Evolutionary conservation across 2,329 filamentous ascomycete genomes (phyloP), one percentile per base, ranked within the genome.

Genomic region (Calonectria montana): DNA sequence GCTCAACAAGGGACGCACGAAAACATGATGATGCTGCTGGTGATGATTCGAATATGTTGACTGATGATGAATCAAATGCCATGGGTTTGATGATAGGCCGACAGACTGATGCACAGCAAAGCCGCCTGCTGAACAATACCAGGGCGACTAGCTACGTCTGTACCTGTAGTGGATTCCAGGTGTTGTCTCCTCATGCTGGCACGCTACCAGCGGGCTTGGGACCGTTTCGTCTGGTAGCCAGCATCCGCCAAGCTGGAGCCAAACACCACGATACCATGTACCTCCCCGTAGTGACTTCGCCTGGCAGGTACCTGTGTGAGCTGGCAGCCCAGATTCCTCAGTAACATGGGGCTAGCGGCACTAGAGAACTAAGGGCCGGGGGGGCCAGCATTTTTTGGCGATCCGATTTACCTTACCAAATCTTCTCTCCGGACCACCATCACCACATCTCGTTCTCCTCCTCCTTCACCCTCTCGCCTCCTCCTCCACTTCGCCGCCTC

Each of bases 361-460:
- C 74, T 78, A 70, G 73, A 67, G 48, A 70, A 72, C 72, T 78
- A 68, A 45, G 72, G 72, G 73, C 72, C 77, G 72, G 71, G 77
- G 75, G 72, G 69, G 73, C 77, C 74, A 77, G 74, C 76, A 78
- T 65, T 78, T 79, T 79, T 74, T 73, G 76, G 75, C 74, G 75
- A 78, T 78, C 75, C 74, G 77, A 77, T 78, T 78, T 73, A 75
- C 75, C 76, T 75, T 77, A 75, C 76, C 78, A 80, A 81, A 81
- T 81, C 77, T 80, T 80, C 76, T 78, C 77, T 77, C 73, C 70
- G 75, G 78, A 79, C 77, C 76, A 77, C 73, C 79, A 79, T 78
- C 77, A 80, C 76, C 74, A 79, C 75, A 72, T 72, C 63, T 71
- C 65, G 61, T 65, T 71, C 71, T 73, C 65, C 65, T 69, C 68